Evolutionary conservation across 116 monocot genomes (phyloP).

Genomic region (Dioscorea cayenensis): DNA sequence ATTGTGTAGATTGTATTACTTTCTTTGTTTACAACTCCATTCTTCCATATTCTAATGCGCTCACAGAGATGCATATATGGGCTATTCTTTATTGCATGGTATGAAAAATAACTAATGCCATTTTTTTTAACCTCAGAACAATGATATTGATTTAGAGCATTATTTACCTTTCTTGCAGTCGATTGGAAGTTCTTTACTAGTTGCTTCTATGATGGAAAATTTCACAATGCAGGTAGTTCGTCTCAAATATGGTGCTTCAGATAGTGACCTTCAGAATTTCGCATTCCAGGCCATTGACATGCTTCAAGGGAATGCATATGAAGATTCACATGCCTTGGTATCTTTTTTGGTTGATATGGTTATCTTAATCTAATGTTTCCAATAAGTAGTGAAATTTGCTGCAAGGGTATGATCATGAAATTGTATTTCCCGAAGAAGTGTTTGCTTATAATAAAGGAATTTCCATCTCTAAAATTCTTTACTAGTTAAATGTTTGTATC

Average conservation of each 20-base stretch:
- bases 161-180: not conserved
- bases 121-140: not conserved
- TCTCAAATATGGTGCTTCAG: constrained; percentile 59
- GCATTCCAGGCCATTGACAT: constrained; percentile 66
- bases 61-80: too few species aligned
- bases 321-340: constrained; percentile 88
- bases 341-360: constrained; percentile 2
- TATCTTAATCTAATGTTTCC: not conserved
- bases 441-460: too few species aligned
- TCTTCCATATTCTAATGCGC: too few species aligned
- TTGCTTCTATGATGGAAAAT: not conserved
- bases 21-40: too few species aligned
- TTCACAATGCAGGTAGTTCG: constrained; percentile 48
- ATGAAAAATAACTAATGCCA: too few species aligned
- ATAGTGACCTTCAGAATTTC: constrained; percentile 70
- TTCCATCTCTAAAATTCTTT: too few species aligned
- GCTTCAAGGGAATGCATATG: constrained; percentile 55
- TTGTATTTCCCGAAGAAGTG: too few species aligned
- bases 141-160: not conserved
- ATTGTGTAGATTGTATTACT: too few species aligned
- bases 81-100: too few species aligned
- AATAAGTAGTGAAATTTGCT: too few species aligned
- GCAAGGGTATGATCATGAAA: too few species aligned
- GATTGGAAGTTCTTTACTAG: not conserved
- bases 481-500: too few species aligned